Evolutionary conservation across 2,329 filamentous ascomycete species (phyloP).

Genomic region (Fusarium sp.): DNA sequence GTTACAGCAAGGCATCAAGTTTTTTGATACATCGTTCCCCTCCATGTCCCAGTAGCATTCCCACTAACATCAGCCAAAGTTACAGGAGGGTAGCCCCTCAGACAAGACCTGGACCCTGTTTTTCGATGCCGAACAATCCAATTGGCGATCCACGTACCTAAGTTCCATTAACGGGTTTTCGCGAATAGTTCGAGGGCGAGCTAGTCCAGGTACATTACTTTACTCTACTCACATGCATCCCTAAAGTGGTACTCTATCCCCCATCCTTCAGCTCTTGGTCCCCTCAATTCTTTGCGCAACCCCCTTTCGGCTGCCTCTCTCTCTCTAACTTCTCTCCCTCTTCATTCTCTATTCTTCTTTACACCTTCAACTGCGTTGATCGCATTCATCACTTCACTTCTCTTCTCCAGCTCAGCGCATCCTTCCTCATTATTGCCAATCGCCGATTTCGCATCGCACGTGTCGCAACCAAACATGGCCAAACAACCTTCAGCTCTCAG

Average conservation of each 20-base stretch:
- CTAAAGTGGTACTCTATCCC: slow-evolving; percentile 15
- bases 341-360: neutral
- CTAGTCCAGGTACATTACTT: slow-evolving; percentile 13
- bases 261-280: slow-evolving; percentile 25
- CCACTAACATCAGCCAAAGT: slow-evolving; percentile 9
- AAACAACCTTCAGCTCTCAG: slow-evolving; percentile 41
- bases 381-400: slow-evolving; percentile 16
- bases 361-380: slow-evolving; percentile 24
- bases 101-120: slow-evolving; percentile 11
- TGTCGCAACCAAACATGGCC: slow-evolving; percentile 34
- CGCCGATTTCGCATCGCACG: slow-evolving; percentile 3
- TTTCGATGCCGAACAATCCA: slow-evolving; percentile 8
- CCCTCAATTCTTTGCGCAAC: slow-evolving; percentile 31
- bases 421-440: neutral
- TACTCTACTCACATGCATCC: neutral
- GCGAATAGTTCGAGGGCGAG: slow-evolving; percentile 2
- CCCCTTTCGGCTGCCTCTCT: slow-evolving; percentile 27
- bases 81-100: slow-evolving; percentile 18
- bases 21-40: neutral
- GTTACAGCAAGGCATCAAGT: neutral
- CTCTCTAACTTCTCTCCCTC: neutral
- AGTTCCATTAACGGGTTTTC: slow-evolving; percentile 14
- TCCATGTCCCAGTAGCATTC: neutral
- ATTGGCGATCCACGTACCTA: slow-evolving; percentile 19
- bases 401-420: neutral